These are phyloP conservation scores for Sordariomycetes sp. DNA, from an alignment of 2,329 filamentous ascomycete species.

Conservation along the genomic window DNA sequence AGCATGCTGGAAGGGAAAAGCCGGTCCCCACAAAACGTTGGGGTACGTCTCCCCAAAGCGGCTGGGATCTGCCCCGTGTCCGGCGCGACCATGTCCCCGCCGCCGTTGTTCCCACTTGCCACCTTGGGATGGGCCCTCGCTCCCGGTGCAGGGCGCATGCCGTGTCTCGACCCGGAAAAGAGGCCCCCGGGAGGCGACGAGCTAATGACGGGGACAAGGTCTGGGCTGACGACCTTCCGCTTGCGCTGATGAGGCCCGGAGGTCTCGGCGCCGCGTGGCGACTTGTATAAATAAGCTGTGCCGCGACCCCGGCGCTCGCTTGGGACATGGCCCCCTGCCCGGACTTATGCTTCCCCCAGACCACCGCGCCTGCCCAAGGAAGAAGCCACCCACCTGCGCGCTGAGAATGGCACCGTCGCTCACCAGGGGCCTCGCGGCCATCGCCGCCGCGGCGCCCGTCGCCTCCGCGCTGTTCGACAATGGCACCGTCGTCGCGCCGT, in stretches of 20 bases:
- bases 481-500: slow-evolving; percentile 47
- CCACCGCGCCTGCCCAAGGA: neutral
- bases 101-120: neutral
- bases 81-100: neutral
- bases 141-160: neutral
- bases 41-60: neutral
- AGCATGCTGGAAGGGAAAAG: too few species aligned
- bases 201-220: neutral
- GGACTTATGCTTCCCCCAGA: neutral
- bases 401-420: neutral
- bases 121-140: neutral
- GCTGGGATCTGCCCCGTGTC: neutral
- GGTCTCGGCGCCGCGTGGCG: neutral
- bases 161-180: neutral
- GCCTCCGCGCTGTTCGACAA: slow-evolving; percentile 36
- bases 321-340: neutral
- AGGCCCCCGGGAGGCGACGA: too few species aligned
- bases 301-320: neutral
- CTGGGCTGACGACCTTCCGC: neutral
- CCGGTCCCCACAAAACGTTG: too few species aligned
- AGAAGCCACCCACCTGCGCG: neutral
- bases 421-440: neutral
- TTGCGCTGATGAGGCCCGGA: neutral
- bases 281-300: neutral
- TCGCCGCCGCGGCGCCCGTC: slow-evolving; percentile 7